Conservation (phyloP, 2,329 filamentous ascomycete genomes). For the Stagonosporopsis cucurbitacearum region DNA sequence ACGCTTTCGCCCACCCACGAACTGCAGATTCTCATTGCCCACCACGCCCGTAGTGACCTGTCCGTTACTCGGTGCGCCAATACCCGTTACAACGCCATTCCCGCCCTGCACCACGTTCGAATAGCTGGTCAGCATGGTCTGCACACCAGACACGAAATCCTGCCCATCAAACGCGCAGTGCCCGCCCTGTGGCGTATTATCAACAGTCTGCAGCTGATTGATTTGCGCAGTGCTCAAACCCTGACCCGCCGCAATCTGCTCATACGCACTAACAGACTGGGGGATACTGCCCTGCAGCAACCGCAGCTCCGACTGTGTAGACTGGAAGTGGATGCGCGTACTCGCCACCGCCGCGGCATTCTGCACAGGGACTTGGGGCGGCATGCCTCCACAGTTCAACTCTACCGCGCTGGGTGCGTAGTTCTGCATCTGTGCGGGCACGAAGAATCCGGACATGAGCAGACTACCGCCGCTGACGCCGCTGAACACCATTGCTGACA, state of each 20-base stretch:
- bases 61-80: conserved; percentile 50
- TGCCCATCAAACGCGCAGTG: conserved; percentile 66
- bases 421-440: conserved; percentile 62
- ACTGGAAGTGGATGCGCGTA: conserved; percentile 64
- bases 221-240: conserved; percentile 56
- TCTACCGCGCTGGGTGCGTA: conserved; percentile 60
- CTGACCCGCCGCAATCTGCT: conserved; percentile 54
- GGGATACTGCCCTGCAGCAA: conserved; percentile 60
- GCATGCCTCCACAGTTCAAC: conserved; percentile 63
- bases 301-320: conserved; percentile 59
- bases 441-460: conserved; percentile 63
- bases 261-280: conserved; percentile 58
- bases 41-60: conserved; percentile 59
- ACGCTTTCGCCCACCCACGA: conserved; percentile 41
- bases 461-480: conserved; percentile 64
- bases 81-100: conserved; percentile 57
- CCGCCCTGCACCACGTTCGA: conserved; percentile 61
- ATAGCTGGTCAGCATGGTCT: conserved; percentile 63
- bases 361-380: conserved; percentile 60
- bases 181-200: conserved; percentile 62
- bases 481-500: conserved; percentile 62
- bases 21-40: conserved; percentile 57
- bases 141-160: conserved; percentile 63
- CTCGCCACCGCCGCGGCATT: conserved; percentile 51
- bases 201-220: conserved; percentile 62